phyloP scores from a whole-genome alignment of 176 grass and related monocot genomes.

The Metroxylon sagu region DNA sequence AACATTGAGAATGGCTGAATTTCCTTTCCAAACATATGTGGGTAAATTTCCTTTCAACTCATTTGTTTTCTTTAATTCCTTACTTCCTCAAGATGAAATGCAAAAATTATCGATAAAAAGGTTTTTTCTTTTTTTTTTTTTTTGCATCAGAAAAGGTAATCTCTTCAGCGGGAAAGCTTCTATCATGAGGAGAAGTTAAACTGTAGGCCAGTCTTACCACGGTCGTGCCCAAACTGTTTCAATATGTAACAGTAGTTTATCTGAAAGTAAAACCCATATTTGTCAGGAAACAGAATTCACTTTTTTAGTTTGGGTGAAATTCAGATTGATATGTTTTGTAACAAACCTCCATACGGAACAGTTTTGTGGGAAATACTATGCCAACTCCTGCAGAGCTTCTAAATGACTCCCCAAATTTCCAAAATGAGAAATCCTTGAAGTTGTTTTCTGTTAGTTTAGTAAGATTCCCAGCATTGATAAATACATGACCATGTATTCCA shows the following conservation, averaged over 20 bases:
- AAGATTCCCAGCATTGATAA: constrained; percentile 62
- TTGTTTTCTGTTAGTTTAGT: constrained; percentile 46
- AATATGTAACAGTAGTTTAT: constrained; percentile 91
- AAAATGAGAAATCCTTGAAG: constrained; percentile 49
- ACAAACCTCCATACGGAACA: constrained; percentile 79
- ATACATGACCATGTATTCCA: constrained; percentile 79
- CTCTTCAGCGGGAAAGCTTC: no score
- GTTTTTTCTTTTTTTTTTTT: no score
- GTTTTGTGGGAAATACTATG: constrained; percentile 76
- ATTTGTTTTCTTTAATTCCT: no score
- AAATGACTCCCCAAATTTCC: constrained; percentile 40
- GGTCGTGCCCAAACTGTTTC: constrained; percentile 73
- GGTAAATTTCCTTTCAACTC: no score
- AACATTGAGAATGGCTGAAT: no score
- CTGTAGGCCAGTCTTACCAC: constrained; percentile 73
- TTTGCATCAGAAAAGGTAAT: no score
- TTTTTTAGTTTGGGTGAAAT: no score
- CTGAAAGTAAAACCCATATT: constrained; percentile 28
- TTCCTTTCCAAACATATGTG: no score
- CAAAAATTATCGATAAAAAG: no score
- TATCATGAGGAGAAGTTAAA: constrained; percentile 75
- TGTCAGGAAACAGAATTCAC: background rate
- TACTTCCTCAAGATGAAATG: no score
- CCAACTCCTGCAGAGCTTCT: constrained; percentile 77
- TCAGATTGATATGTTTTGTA: background rate